Base-by-base conservation (phyloP, 129 eudicot species). In the Arctium lappa region DNA sequence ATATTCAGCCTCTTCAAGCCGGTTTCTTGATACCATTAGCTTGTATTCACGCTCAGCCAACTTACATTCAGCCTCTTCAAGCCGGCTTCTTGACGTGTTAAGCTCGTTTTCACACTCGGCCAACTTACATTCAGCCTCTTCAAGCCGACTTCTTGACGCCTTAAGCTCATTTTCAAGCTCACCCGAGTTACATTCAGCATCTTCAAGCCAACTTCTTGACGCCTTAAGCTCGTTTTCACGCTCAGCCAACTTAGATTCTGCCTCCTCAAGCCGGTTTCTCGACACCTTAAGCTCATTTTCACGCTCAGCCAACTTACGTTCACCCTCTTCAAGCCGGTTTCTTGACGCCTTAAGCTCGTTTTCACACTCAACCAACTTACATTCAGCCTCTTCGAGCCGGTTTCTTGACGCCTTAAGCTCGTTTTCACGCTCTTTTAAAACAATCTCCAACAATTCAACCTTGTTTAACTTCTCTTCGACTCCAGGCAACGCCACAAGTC, bases 401-500 rank as follows among this genome's bases (percentile, higher is more conserved):
- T 69, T 82, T 30, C 66, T 38, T 46, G 88, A 86, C 3, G 38
- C 68, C 69, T 40, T 75, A 56, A 90, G 90, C 79, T 86, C 86
- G 38, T 81, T 85, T 84, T 90, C 92, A 73, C 83, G 79, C 79
- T 86, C 86, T 31, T 75, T 84, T 44, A 89, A 80, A 50, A 80
- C 76, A 18, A 34, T 87, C 85, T 88, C 89, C 75, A 92, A 73
- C 32, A 79, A 71, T 72, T 86, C 92, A 39, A 86, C 69, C 83
- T 66, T 89, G 84, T 81, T 85, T 60, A 91, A 75, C 77, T 48
- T 87, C 69, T 88, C 91, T 62, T 90, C 96, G n/a, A 89, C 79
- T 79, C 90, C 92, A 69, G 89, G 92, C 80, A 84, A 29, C 22
- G 87, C 94, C 72, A 88, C 97, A 46, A 85, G 84, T 48, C 76